Evolutionary conservation across 2,329 filamentous ascomycete genomes (phyloP), one percentile per base, ranked within the genome.

Genomic region (Apiospora hydei): DNA sequence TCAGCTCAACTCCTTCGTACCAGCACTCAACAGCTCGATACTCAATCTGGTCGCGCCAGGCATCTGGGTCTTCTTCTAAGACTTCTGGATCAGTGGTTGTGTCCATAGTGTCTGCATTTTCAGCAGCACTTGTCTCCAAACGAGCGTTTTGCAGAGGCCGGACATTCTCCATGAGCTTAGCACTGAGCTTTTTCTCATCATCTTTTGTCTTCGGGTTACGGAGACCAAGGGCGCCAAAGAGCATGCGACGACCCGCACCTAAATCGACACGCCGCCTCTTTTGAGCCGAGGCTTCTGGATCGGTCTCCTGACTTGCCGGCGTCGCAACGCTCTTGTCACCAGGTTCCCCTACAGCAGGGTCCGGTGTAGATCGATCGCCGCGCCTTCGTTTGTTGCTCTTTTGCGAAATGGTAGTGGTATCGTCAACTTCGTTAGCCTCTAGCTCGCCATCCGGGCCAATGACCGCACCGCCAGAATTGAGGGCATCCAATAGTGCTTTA

Each of bases 21-120:
- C 91, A 90, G 81, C 95, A 98, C 80, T 98, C 96, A 0, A 97
- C 93, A 30, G 94, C 95, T 34, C 89, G 88, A 73, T 97, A 90
- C 14, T 85, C 88, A 73, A 98, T 91, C 75, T 91, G 94, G 5
- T 89, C 84, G 75, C 89, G 89, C 95, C 95, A 98, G 30, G 89
- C 87, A 43, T 93, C 87, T 0, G 87, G 83, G 64, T 90, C 86
- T 64, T 88, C 84, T 41, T 84, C 81, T 21, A 83, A 80, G 51
- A 69, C 34, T 21, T 57, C 24, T 1, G 70, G 71, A 46, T 13
- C 70, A 1, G 24, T 26, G 14, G 68, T 53, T 24, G 49, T 10
- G 24, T 69, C 68, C 21, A 26, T 53, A 8, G 46, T 71, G 10
- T 76, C 71, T 67, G 74, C 71, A 47, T 79, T 74, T 4, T 81